Percentiles rank a stretch among this genome's conserved stretches.
Evolutionary conservation across 2,329 filamentous ascomycete species (phyloP).

Genomic region (Monosporascus sp.): DNA sequence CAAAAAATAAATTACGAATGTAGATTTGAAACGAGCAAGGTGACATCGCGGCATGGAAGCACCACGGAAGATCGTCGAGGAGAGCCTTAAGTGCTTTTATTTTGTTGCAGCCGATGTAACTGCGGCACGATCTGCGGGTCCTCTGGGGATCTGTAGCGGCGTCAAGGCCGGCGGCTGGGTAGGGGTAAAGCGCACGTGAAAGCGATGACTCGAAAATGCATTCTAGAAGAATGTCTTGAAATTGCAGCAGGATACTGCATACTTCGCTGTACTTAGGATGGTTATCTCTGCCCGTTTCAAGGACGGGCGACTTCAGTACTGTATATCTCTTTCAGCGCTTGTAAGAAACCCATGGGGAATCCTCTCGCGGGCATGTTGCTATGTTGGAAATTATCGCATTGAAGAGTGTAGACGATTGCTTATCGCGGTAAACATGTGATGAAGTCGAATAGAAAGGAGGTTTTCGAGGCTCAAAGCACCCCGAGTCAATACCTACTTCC

Average conservation of each 20-base stretch:
- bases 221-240: not conserved
- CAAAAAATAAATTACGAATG: not conserved
- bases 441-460: too few species aligned
- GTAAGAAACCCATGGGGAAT: too few species aligned
- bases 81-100: not conserved
- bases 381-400: too few species aligned
- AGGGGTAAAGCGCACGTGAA: not conserved
- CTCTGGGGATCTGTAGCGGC: not conserved
- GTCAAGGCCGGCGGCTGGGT: not conserved
- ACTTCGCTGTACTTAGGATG: not conserved
- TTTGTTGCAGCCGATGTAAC: not conserved
- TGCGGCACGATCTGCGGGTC: not conserved
- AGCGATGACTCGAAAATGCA: not conserved
- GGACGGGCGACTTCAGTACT: not conserved
- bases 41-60: not conserved
- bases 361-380: too few species aligned
- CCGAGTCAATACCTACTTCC: too few species aligned
- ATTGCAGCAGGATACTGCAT: not conserved
- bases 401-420: too few species aligned
- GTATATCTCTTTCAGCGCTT: not conserved
- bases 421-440: too few species aligned
- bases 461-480: too few species aligned
- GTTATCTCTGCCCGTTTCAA: not conserved
- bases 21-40: not conserved
- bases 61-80: not conserved